Base-by-base conservation (phyloP, 1,139 yeast genomes). In the Entelexis paramagnoliae region DNA sequence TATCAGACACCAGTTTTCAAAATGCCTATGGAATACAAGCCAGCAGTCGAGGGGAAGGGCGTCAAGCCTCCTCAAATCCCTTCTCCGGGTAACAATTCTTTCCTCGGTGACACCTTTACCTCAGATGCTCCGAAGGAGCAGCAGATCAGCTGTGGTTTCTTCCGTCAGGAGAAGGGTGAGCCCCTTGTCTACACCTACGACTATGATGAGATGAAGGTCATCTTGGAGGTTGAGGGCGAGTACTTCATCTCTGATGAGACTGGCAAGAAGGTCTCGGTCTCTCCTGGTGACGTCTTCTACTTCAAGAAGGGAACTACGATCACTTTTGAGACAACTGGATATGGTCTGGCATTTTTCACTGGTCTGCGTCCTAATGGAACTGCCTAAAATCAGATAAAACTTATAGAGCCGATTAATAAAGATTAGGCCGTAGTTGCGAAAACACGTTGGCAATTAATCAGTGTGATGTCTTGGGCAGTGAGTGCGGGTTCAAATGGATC, bases 141-240 rank as follows among this genome's bases (percentile, higher is more conserved):
- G 61, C 79, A 78, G 62, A 76, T 81, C 56, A 67, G 80, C 16
- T 73, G 81, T 64, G 87, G 87, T 43, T 80, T 81, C 69, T 81
- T 76, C 74, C 75, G 73, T 62, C 85, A 80, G 68, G 81, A 79
- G 64, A 70, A 72, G 57, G 86, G 86, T 54, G 80, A 78, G 63
- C 77, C 82, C 48, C 74, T 81, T 62, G 83, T 77, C 24, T 81
- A 80, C 73, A 68, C 71, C 52, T 81, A 81, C 67, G 70, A 70
- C 63, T 81, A 80, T 66, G 86, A 81, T 63, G 87, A 81, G 69
- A 79, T 79, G 83, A 81, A 81, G 68, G 72, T 81, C 61, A 74
- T 80, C 63, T 69, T 80, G 59, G 83, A 79, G 64, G 55, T 52
- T 16, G 55, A 52, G 35, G 86, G 86, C 57, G 80, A 77, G 62